These are phyloP conservation scores for Globisporangium cystogenes DNA, from an alignment of 352 stramenopile species.

Conservation along the genomic window DNA sequence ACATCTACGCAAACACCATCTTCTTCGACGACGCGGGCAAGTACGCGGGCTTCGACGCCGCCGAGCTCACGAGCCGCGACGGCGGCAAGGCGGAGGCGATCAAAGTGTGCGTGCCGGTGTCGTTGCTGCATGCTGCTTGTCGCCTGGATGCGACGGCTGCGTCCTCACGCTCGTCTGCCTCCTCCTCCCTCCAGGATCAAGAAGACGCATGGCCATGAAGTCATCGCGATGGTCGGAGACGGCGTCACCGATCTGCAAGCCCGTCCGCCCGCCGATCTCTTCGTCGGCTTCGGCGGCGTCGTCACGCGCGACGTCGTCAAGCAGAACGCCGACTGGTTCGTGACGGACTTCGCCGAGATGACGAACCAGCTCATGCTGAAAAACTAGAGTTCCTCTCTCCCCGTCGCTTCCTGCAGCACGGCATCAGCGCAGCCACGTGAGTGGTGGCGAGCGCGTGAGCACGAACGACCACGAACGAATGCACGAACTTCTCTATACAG, in stretches of 20 bases:
- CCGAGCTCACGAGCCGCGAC: slow-evolving; percentile 91
- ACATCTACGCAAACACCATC: slow-evolving; percentile 98
- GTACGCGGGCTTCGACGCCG: slow-evolving; percentile 93
- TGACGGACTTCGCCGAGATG: slow-evolving; percentile 93
- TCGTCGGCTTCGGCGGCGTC: slow-evolving; percentile 98
- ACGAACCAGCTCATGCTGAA: slow-evolving; percentile 41
- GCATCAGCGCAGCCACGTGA: neutral
- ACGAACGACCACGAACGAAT: neutral
- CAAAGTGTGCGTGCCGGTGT: slow-evolving; percentile 34
- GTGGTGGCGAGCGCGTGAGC: neutral
- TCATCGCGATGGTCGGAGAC: slow-evolving; percentile 98
- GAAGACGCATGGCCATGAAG: slow-evolving; percentile 88
- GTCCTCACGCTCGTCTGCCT: neutral
- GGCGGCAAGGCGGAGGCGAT: slow-evolving; percentile 78
- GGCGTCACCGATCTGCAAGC: slow-evolving; percentile 98
- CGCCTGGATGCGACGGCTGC: neutral
- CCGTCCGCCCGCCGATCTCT: slow-evolving; percentile 94
- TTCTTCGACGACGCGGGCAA: slow-evolving; percentile 88
- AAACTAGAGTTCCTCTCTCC: slow-evolving; percentile 4
- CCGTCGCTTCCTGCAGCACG: neutral
- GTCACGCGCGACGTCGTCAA: slow-evolving; percentile 92
- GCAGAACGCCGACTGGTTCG: slow-evolving; percentile 95
- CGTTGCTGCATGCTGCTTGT: neutral
- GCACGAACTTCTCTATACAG: neutral
- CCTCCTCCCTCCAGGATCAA: slow-evolving; percentile 64